Percentiles rank a stretch among this genome's conserved stretches.
phyloP scores from a whole-genome alignment of 305 asterid genomes.

The Fraxinus platypoda region DNA sequence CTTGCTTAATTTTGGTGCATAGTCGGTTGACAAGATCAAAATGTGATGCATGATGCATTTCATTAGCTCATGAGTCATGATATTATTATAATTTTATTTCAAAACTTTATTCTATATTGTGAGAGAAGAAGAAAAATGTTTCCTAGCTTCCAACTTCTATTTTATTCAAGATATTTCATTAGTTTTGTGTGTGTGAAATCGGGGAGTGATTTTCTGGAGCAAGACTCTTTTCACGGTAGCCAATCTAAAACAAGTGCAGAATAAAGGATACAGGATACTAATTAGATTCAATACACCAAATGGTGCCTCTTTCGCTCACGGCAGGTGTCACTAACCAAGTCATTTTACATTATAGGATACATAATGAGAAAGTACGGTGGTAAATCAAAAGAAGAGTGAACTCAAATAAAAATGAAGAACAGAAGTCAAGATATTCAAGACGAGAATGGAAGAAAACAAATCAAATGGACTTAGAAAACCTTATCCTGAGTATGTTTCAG shows the following conservation, averaged over 20 bases:
- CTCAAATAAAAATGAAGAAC: conserved; percentile 8
- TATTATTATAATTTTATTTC: neutral
- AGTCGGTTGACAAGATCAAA: neutral
- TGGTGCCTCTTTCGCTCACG: neutral
- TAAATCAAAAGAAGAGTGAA: neutral
- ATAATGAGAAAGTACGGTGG: neutral
- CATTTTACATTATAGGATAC: neutral
- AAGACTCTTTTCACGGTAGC: neutral
- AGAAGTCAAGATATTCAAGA: neutral
- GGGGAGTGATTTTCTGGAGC: neutral
- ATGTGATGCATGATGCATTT: neutral
- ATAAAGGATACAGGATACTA: neutral
- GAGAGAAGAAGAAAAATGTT: neutral
- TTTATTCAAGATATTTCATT: neutral
- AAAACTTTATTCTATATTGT: neutral
- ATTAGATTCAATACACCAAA: neutral
- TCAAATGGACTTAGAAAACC: conserved; percentile 1
- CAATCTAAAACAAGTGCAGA: neutral
- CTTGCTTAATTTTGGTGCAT: neutral
- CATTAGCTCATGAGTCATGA: neutral
- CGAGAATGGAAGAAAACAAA: conserved; percentile 5
- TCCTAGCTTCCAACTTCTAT: neutral
- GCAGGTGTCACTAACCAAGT: conserved; percentile 8
- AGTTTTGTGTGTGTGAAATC: neutral
- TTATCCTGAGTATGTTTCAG: neutral